phyloP scores from a whole-genome alignment of 352 stramenopile species.

The Phytophthora ramorum region DNA sequence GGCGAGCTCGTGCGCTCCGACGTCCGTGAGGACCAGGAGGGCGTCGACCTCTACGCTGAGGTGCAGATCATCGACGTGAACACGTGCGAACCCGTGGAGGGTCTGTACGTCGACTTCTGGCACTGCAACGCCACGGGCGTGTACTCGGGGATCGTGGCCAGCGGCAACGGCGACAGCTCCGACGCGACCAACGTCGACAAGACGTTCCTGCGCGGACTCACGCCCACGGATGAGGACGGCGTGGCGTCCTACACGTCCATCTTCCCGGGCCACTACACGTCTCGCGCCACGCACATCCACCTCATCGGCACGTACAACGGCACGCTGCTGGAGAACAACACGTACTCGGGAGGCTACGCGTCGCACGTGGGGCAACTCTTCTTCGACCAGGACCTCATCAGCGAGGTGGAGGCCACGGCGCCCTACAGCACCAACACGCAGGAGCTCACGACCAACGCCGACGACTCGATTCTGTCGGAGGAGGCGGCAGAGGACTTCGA shows the following conservation, averaged over 20 bases:
- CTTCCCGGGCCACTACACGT: too few relatives aligned
- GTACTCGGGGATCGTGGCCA: slow-evolving; percentile 33
- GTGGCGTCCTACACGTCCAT: slow-evolving; percentile 20
- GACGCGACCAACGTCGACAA: slow-evolving; percentile 22
- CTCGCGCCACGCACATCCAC: slow-evolving; percentile 21
- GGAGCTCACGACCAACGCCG: slow-evolving; percentile 29
- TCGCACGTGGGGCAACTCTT: slow-evolving; percentile 24
- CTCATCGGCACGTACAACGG: slow-evolving; percentile 31
- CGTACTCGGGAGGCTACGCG: slow-evolving; percentile 19
- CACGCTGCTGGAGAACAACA: slow-evolving; percentile 25
- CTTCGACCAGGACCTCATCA: slow-evolving; percentile 34
- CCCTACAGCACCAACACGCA: slow-evolving; percentile 30
- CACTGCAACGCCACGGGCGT: slow-evolving; percentile 36
- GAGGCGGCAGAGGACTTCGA: slow-evolving; percentile 34
- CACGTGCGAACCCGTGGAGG: slow-evolving; percentile 30
- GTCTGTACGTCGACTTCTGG: slow-evolving; percentile 36
- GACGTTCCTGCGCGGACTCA: slow-evolving; percentile 19
- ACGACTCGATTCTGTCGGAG: slow-evolving; percentile 35
- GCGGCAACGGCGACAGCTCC: slow-evolving; percentile 27
- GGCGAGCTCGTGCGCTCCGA: slow-evolving; percentile 27
- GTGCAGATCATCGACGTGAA: slow-evolving; percentile 38
- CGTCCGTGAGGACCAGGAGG: slow-evolving; percentile 27
- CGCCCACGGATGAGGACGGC: slow-evolving; percentile 15
- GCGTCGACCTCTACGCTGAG: slow-evolving; percentile 36
- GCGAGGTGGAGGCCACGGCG: slow-evolving; percentile 12